Conservation (phyloP, 306 rosid species). For the Quercus wislizeni region DNA sequence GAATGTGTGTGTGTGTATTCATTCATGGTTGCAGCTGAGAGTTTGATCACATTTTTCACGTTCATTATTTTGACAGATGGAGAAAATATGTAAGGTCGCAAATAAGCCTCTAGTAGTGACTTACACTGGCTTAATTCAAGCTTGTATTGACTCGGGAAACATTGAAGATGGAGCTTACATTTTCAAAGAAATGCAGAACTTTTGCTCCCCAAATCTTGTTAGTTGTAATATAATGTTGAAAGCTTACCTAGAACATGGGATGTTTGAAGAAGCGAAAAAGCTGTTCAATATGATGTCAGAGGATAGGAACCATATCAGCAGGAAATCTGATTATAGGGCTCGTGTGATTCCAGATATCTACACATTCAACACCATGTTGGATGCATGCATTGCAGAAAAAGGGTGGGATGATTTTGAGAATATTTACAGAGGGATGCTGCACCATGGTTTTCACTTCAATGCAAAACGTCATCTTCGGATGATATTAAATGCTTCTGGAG, state of each 20-base stretch:
- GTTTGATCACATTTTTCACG: constrained; percentile 19
- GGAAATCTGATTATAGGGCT: constrained; percentile 42
- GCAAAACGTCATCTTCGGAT: constrained; percentile 86
- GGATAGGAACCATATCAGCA: constrained; percentile 34
- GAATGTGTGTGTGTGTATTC: constrained; percentile 6
- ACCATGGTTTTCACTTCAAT: constrained; percentile 71
- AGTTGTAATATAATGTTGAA: constrained; percentile 83
- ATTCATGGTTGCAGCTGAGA: neutral
- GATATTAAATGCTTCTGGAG: constrained; percentile 69
- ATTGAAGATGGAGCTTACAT: constrained; percentile 60
- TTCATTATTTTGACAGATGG: constrained; percentile 52
- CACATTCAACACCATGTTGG: constrained; percentile 80
- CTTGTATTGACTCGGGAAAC: constrained; percentile 68
- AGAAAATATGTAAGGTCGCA: constrained; percentile 93
- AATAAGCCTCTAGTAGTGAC: constrained; percentile 94
- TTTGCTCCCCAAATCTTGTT: constrained; percentile 86
- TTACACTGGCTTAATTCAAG: constrained; percentile 92
- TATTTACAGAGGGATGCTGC: constrained; percentile 62
- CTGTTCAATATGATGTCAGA: constrained; percentile 65
- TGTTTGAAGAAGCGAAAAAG: constrained; percentile 69
- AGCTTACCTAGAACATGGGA: constrained; percentile 65
- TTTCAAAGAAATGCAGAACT: constrained; percentile 68
- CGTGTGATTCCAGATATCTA: constrained; percentile 72
- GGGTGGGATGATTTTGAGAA: constrained; percentile 72
- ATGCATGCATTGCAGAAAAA: constrained; percentile 53